phyloP scores from a whole-genome alignment of 768 basidiomycete species.

The Auricularia sp. region DNA sequence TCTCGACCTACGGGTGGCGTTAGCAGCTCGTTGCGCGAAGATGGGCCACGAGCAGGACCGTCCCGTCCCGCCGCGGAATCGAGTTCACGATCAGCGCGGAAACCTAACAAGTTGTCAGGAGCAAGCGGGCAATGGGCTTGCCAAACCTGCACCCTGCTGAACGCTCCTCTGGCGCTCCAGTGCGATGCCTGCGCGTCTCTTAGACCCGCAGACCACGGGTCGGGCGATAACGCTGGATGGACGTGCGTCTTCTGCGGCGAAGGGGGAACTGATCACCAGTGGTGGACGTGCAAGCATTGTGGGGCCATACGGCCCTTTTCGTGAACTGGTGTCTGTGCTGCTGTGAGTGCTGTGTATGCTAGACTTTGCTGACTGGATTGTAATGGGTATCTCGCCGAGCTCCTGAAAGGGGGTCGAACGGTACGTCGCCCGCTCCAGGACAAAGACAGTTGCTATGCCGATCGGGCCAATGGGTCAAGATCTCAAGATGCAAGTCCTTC shows the following conservation, averaged over 20 bases:
- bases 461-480: too few species aligned
- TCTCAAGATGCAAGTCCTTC: too few species aligned
- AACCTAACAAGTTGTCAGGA: background rate
- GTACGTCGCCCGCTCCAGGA: too few species aligned
- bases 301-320: slow-evolving; percentile 26
- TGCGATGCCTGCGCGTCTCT: slow-evolving; percentile 48
- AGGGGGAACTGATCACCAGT: slow-evolving; percentile 45
- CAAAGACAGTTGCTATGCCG: too few species aligned
- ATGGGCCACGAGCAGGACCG: slow-evolving; percentile 1
- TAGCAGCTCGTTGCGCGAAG: slow-evolving; percentile 2
- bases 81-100: background rate
- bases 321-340: background rate
- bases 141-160: slow-evolving; percentile 56
- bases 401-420: too few species aligned
- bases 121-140: slow-evolving; percentile 21
- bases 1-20: slow-evolving; percentile 4
- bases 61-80: slow-evolving; percentile 2
- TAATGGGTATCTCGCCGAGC: too few species aligned
- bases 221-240: slow-evolving; percentile 36
- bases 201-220: slow-evolving; percentile 22
- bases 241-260: slow-evolving; percentile 56
- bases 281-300: slow-evolving; percentile 70
- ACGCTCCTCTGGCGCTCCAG: slow-evolving; percentile 34
- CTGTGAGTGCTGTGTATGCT: too few species aligned
- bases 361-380: too few species aligned